phyloP scores from a whole-genome alignment of 176 grass and related monocot genomes.

The Cymbopogon citratus region DNA sequence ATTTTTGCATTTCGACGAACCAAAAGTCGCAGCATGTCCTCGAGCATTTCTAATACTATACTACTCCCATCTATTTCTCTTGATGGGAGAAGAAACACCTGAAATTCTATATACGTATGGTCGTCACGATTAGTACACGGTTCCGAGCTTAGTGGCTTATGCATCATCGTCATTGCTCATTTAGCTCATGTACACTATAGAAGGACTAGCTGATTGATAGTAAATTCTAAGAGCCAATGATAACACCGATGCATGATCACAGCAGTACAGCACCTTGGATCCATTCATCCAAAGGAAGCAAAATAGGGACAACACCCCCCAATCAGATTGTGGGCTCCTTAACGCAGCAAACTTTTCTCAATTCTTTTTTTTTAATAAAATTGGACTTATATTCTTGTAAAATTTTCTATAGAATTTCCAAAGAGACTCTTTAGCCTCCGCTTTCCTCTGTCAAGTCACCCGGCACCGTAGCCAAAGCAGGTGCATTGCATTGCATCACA shows the following conservation, averaged over 20 bases:
- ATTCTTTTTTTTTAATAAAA: neutral
- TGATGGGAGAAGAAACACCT: neutral
- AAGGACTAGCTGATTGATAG: neutral
- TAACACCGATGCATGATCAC: neutral
- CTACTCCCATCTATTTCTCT: neutral
- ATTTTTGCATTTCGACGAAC: neutral
- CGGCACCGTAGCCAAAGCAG: neutral
- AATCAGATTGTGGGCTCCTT: neutral
- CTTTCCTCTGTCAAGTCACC: neutral
- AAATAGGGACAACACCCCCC: neutral
- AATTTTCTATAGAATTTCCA: neutral
- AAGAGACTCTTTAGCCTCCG: neutral
- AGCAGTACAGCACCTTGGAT: neutral
- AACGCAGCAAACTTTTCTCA: neutral
- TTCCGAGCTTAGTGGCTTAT: neutral
- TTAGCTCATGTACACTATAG: neutral
- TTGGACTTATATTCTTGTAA: neutral
- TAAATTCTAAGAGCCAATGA: constrained; percentile 3
- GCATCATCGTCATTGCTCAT: neutral
- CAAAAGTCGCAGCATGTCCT: constrained; percentile 16
- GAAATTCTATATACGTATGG: neutral
- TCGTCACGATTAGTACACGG: neutral
- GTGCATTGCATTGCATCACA: neutral
- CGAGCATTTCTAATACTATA: neutral
- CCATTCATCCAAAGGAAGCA: neutral